Conservation (phyloP, 768 basidiomycete species). For the Boletus sp. region DNA sequence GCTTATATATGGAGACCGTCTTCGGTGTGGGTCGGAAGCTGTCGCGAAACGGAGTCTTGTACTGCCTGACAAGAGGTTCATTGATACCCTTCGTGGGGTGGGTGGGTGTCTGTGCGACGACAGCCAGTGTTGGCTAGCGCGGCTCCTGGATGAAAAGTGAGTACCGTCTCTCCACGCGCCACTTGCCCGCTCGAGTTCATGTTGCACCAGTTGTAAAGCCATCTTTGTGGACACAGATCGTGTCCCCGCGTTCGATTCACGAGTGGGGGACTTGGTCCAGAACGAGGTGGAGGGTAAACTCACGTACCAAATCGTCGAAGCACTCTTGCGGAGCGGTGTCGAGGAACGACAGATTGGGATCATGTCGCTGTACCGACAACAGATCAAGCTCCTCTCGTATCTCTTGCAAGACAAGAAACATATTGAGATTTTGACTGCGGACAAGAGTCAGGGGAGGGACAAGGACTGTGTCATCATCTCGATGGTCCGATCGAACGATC, state of each 20-base stretch:
- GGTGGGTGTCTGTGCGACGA: conserved; percentile 30
- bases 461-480: conserved; percentile 95
- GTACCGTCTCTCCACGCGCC: conserved; percentile 10
- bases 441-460: conserved; percentile 91
- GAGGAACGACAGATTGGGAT: conserved; percentile 72
- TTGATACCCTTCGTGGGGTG: conserved; percentile 43
- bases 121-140: conserved; percentile 66
- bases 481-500: conserved; percentile 84
- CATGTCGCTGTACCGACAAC: conserved; percentile 91
- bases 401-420: conserved; percentile 51
- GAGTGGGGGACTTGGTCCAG: conserved; percentile 85
- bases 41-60: conserved; percentile 60
- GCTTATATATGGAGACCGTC: conserved; percentile 75
- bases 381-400: conserved; percentile 83
- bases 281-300: conserved; percentile 78
- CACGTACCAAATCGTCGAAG: conserved; percentile 63
- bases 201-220: conserved; percentile 62
- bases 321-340: conserved; percentile 64
- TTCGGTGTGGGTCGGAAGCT: conserved; percentile 73
- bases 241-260: conserved; percentile 75
- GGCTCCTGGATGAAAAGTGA: conserved; percentile 62
- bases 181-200: background rate
- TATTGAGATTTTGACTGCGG: conserved; percentile 87
- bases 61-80: conserved; percentile 46
- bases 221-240: conserved; percentile 93